phyloP scores from a whole-genome alignment of 2,329 filamentous ascomycete species.

The Clonostachys rhizophaga region DNA sequence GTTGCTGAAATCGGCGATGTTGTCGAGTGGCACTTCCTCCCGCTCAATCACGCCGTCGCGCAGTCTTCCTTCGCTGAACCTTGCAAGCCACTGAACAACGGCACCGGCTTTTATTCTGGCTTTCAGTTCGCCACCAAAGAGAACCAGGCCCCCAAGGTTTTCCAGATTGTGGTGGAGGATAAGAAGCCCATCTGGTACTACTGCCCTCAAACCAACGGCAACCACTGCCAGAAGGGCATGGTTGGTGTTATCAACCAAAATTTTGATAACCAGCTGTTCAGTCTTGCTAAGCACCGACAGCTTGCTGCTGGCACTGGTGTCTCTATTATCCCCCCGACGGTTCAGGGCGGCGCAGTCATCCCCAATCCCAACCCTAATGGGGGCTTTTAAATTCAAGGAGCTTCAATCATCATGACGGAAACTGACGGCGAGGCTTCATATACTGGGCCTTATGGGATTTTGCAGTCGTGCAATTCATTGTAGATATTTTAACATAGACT shows the following conservation, averaged over 20 bases:
- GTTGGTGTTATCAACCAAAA: constrained; percentile 39
- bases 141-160: constrained; percentile 31
- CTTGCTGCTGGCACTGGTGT: constrained; percentile 18
- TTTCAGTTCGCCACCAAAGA: constrained; percentile 31
- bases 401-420: no score
- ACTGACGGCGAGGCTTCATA: no score
- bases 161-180: constrained; percentile 34
- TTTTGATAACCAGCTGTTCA: constrained; percentile 20
- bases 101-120: constrained; percentile 36
- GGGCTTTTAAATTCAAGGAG: no score
- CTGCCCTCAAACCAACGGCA: constrained; percentile 31
- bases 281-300: constrained; percentile 23
- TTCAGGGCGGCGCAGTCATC: constrained; percentile 22
- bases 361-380: constrained; percentile 24
- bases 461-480: no score
- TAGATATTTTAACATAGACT: no score
- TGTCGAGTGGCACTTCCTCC: constrained; percentile 51
- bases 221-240: constrained; percentile 44
- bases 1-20: constrained; percentile 42
- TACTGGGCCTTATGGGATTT: no score
- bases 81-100: constrained; percentile 30
- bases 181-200: constrained; percentile 37
- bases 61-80: constrained; percentile 35
- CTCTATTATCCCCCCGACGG: constrained; percentile 14
- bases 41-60: constrained; percentile 43